Conservation (phyloP, 805 yeast genomes). For the Hanseniaspora mollemarum region DNA sequence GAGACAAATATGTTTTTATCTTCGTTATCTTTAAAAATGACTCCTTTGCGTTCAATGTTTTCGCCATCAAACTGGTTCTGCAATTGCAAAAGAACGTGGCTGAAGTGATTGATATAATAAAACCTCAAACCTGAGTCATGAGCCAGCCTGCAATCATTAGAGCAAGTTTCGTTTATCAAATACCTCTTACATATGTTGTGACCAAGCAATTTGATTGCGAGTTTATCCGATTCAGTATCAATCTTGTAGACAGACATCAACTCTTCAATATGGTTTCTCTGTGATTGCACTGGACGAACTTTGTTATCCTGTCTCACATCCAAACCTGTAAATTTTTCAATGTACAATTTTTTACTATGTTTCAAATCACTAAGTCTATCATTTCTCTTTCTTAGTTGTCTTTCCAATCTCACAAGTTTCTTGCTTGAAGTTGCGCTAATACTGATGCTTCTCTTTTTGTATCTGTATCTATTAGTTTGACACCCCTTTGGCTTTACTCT, state of each 20-base stretch:
- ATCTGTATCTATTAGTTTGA: neutral
- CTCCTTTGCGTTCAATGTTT: neutral
- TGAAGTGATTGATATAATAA: constrained; percentile 9
- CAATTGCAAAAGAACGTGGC: neutral
- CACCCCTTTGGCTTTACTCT: neutral
- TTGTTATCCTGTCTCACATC: neutral
- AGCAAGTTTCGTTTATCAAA: constrained; percentile 5
- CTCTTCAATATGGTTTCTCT: neutral
- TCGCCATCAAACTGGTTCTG: constrained; percentile 1
- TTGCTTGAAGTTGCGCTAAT: constrained; percentile 6
- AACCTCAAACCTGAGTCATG: constrained; percentile 3
- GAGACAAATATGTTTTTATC: constrained; percentile 9
- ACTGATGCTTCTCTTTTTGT: constrained; percentile 1
- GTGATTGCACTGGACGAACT: neutral
- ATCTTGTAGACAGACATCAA: constrained; percentile 1
- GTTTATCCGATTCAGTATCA: neutral
- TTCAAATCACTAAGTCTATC: neutral
- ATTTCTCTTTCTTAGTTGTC: neutral
- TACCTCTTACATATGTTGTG: constrained; percentile 1
- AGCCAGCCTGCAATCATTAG: constrained; percentile 3
- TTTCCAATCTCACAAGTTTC: constrained; percentile 2
- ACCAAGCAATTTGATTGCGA: neutral
- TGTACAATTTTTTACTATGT: neutral
- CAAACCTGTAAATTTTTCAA: neutral
- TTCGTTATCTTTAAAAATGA: neutral